phyloP scores from a whole-genome alignment of 2,329 filamentous ascomycete genomes.

The Huntiella decipiens region DNA sequence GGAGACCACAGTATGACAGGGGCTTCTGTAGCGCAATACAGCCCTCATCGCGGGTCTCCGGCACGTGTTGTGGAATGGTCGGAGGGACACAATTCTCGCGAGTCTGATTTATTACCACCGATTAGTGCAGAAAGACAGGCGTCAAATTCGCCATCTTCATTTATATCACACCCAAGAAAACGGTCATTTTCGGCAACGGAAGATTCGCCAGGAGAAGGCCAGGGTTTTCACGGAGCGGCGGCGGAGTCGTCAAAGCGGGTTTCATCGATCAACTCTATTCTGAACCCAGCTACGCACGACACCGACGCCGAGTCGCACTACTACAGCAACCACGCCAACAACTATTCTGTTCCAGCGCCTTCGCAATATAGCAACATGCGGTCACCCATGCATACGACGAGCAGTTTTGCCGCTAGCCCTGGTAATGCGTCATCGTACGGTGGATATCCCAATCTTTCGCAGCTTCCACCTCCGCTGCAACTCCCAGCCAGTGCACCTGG shows the following conservation, averaged over 20 bases:
- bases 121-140: constrained; percentile 30
- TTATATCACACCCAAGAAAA: constrained; percentile 41
- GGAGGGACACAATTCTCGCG: not conserved
- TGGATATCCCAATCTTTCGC: constrained; percentile 1
- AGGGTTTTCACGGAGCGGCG: not conserved
- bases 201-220: constrained; percentile 26
- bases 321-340: constrained; percentile 3
- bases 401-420: constrained; percentile 6
- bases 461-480: constrained; percentile 3
- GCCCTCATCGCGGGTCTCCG: not conserved
- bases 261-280: constrained; percentile 57
- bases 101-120: constrained; percentile 11
- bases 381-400: constrained; percentile 3
- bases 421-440: not conserved
- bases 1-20: constrained; percentile 2
- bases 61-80: not conserved
- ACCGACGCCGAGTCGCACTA: constrained; percentile 3
- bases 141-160: constrained; percentile 41
- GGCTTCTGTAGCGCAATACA: not conserved
- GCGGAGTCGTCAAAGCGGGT: constrained; percentile 38
- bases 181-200: constrained; percentile 47
- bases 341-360: constrained; percentile 2
- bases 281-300: constrained; percentile 34
- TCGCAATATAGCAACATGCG: constrained; percentile 4
- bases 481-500: not conserved